phyloP scores from a whole-genome alignment of 345 rosid genomes.

The Melaleuca alternifolia region DNA sequence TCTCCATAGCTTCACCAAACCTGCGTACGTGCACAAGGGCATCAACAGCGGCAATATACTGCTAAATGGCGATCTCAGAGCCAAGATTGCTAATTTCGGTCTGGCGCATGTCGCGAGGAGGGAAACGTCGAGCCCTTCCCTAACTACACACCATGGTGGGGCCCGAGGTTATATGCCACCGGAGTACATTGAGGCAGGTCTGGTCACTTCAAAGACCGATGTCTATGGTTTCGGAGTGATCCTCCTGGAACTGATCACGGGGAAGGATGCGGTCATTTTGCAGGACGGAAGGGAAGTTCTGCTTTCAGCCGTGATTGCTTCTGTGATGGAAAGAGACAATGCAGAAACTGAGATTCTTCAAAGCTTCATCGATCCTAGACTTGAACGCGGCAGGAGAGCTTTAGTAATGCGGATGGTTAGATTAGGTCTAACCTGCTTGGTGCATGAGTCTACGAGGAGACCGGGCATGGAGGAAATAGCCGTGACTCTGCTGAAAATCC shows the following conservation, averaged over 20 bases:
- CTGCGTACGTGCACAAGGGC: slow-evolving; percentile 30
- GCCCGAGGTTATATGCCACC: background rate
- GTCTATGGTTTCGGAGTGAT: slow-evolving; percentile 37
- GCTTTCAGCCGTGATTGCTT: slow-evolving; percentile 9
- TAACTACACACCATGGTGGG: background rate
- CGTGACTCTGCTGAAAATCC: slow-evolving; percentile 20
- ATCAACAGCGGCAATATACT: slow-evolving; percentile 33
- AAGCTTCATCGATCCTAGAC: slow-evolving; percentile 16
- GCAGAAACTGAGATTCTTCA: slow-evolving; percentile 7
- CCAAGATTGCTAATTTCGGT: slow-evolving; percentile 35
- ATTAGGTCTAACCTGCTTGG: slow-evolving; percentile 24
- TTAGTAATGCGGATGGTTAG: slow-evolving; percentile 8
- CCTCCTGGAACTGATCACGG: slow-evolving; percentile 30
- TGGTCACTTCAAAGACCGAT: slow-evolving; percentile 24
- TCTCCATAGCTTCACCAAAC: slow-evolving; percentile 41
- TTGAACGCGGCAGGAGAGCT: background rate
- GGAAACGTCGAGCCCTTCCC: background rate
- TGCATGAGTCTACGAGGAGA: slow-evolving; percentile 15
- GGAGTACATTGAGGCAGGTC: slow-evolving; percentile 3
- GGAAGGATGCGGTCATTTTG: slow-evolving; percentile 20
- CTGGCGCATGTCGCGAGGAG: slow-evolving; percentile 11
- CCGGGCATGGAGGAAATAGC: slow-evolving; percentile 33
- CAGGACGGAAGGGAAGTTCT: slow-evolving; percentile 16
- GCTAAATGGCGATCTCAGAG: slow-evolving; percentile 22
- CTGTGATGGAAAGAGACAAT: slow-evolving; percentile 3